phyloP scores from a whole-genome alignment of 1,284 basidiomycete genomes.

The Inonotus obliquus region DNA sequence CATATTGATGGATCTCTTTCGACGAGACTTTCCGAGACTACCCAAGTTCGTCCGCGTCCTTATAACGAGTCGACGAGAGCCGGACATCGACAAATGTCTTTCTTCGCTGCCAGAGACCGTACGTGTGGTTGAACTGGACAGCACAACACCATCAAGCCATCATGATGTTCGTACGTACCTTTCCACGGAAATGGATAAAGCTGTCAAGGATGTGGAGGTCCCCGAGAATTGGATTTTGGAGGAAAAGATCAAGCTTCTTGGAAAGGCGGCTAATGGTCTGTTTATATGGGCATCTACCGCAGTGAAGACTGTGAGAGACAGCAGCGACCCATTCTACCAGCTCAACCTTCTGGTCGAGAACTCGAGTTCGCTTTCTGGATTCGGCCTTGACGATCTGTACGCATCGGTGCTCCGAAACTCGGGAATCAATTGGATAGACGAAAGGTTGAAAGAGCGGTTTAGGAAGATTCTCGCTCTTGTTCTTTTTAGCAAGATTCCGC shows the following conservation, averaged over 20 bases:
- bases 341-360: background rate
- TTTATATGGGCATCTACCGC: slow-evolving; percentile 29
- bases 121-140: background rate
- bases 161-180: background rate
- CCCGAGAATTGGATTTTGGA: background rate
- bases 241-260: slow-evolving; percentile 21
- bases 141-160: background rate
- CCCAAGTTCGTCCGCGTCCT: background rate
- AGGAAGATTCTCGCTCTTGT: background rate
- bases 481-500: background rate
- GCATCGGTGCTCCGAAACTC: background rate
- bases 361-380: background rate
- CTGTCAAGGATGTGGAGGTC: background rate
- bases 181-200: background rate
- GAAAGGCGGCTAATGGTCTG: slow-evolving; percentile 24
- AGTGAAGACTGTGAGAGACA: slow-evolving; percentile 19
- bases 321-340: background rate
- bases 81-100: background rate
- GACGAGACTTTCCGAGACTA: slow-evolving; percentile 19
- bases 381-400: slow-evolving; percentile 1
- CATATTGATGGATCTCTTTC: slow-evolving; percentile 27
- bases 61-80: background rate
- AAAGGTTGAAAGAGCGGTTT: background rate
- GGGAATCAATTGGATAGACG: background rate
- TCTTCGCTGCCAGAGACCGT: background rate